phyloP scores from a whole-genome alignment of 108 stramenopile species.

The Skeletonema grethae region DNA sequence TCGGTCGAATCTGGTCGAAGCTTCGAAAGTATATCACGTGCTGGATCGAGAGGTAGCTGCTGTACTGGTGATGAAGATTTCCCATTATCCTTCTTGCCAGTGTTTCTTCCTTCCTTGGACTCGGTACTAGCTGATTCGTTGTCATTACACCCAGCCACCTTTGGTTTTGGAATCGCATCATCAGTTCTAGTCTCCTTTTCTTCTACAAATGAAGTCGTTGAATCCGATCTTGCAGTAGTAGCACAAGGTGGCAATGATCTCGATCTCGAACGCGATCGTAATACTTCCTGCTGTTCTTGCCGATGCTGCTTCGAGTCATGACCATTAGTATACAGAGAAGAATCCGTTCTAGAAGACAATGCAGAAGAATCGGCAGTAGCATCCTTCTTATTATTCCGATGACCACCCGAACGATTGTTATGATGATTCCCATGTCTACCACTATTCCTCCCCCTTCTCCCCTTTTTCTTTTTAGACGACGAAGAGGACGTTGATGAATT shows the following conservation, averaged over 20 bases:
- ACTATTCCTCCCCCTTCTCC: slow-evolving; percentile 52
- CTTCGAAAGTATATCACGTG: slow-evolving; percentile 9
- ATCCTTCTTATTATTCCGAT: slow-evolving; percentile 60
- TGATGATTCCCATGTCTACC: slow-evolving; percentile 36
- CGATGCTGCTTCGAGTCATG: neutral
- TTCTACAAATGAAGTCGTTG: slow-evolving; percentile 1
- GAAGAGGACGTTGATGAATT: neutral
- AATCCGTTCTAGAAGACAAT: neutral
- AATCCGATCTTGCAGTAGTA: neutral
- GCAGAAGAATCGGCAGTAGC: slow-evolving; percentile 38
- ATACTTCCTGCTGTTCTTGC: neutral
- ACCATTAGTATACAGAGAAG: neutral
- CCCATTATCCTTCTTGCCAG: neutral
- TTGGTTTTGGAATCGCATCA: neutral
- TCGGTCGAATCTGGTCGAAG: slow-evolving; percentile 29
- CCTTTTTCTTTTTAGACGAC: slow-evolving; percentile 46
- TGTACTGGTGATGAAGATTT: neutral
- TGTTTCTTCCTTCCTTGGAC: neutral
- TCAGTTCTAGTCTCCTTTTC: neutral
- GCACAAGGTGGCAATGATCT: neutral
- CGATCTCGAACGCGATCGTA: slow-evolving; percentile 10
- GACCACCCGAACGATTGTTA: slow-evolving; percentile 10
- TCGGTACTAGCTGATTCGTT: neutral
- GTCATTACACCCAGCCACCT: neutral
- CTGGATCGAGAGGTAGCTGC: neutral